Percentiles rank a stretch among this genome's conserved stretches.
phyloP scores from a whole-genome alignment of 257 asterid species.

The Galeopsis tetrahit region DNA sequence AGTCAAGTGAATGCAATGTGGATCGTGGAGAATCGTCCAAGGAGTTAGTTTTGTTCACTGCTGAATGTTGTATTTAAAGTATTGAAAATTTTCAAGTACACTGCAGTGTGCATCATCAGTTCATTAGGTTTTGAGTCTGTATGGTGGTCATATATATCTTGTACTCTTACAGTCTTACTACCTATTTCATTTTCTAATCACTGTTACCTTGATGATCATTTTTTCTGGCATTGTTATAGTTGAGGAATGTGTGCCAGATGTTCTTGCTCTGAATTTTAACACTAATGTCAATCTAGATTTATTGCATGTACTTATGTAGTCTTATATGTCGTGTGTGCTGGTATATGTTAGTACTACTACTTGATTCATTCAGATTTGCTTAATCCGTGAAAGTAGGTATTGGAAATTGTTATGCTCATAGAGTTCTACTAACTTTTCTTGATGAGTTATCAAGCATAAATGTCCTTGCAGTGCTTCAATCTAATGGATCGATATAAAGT shows the following conservation, averaged over 20 bases:
- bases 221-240: not conserved
- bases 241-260: constrained; percentile 5
- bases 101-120: constrained; percentile 1
- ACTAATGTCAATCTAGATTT: constrained; percentile 17
- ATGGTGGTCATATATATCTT: not conserved
- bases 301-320: constrained; percentile 1
- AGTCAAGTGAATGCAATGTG: constrained; percentile 35
- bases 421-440: not conserved
- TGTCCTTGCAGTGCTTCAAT: not conserved
- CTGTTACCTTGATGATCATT: not conserved
- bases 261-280: constrained; percentile 17
- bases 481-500: not conserved
- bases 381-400: constrained; percentile 7
- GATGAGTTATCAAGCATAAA: constrained; percentile 7
- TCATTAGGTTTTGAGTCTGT: constrained; percentile 10
- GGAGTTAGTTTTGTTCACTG: constrained; percentile 24
- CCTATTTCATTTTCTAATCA: not conserved
- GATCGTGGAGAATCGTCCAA: constrained; percentile 25
- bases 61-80: constrained; percentile 18
- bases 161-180: not conserved
- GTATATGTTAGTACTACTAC: not conserved
- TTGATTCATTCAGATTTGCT: constrained; percentile 11
- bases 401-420: not conserved
- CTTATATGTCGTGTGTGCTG: not conserved
- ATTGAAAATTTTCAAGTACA: constrained; percentile 9